Evolutionary conservation across 2,329 filamentous ascomycete species (phyloP).

Genomic region (Phyllosticta citribraziliensis): DNA sequence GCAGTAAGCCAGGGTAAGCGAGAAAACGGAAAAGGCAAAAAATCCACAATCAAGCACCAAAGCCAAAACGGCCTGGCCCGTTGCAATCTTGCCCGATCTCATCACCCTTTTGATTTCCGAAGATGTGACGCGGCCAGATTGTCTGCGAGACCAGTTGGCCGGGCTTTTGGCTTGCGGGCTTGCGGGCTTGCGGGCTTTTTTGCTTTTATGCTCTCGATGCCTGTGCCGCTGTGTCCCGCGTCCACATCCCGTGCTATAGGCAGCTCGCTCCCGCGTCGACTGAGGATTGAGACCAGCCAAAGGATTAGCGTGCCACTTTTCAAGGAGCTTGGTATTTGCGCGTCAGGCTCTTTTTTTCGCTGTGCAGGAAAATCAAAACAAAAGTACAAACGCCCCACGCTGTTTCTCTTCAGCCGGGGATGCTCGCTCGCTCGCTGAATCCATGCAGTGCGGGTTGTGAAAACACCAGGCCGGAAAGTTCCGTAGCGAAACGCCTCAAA

Average conservation of each 20-base stretch:
- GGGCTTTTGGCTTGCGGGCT: too few species aligned
- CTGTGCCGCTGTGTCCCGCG: background rate
- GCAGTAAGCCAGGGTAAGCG: too few species aligned
- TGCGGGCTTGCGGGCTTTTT: background rate
- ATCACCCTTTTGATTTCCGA: background rate
- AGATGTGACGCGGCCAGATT: too few species aligned
- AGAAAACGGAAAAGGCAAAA: too few species aligned
- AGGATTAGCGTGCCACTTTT: background rate
- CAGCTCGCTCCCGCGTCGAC: background rate
- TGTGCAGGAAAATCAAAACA: background rate
- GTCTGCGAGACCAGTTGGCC: too few species aligned
- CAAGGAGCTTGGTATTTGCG: background rate
- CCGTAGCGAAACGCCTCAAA: background rate
- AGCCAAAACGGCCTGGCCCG: too few species aligned
- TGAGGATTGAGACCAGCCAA: background rate
- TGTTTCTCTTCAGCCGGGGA: background rate
- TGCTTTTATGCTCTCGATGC: background rate
- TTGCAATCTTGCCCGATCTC: background rate
- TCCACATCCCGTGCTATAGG: background rate
- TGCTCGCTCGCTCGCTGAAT: background rate
- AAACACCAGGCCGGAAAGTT: background rate
- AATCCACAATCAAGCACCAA: too few species aligned
- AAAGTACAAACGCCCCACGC: background rate
- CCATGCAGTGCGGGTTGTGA: background rate
- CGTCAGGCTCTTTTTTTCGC: background rate